Evolutionary conservation across 192 early-diverging fungal genomes (phyloP).

Genomic region (Phlyctochytrium arcticum): DNA sequence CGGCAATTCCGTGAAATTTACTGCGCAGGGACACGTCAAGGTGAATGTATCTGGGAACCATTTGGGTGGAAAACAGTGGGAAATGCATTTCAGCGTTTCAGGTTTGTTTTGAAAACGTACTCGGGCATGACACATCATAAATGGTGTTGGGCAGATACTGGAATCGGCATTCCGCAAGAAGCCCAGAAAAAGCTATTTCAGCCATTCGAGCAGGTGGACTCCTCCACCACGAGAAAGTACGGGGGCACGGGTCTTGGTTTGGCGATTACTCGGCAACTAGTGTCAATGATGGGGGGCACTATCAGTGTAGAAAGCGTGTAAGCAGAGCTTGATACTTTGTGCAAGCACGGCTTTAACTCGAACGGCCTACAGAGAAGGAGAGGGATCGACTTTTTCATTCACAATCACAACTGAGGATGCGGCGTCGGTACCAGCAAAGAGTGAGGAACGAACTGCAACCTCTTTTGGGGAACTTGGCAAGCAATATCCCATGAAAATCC

Average conservation of each 20-base stretch:
- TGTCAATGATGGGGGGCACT: background rate
- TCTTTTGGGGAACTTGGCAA: background rate
- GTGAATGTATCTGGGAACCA: background rate
- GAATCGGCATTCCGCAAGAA: slow-evolving; percentile 82
- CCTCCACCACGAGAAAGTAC: slow-evolving; percentile 52
- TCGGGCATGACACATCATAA: too few relatives aligned
- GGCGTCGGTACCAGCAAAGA: background rate
- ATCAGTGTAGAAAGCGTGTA: slow-evolving; percentile 30
- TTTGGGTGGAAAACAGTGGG: background rate
- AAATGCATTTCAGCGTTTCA: slow-evolving; percentile 68
- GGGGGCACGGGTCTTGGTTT: slow-evolving; percentile 84
- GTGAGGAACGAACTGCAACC: background rate
- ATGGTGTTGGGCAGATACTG: slow-evolving; percentile 77
- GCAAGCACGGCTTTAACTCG: too few relatives aligned
- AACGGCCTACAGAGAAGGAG: slow-evolving; percentile 67
- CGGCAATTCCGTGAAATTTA: slow-evolving; percentile 20
- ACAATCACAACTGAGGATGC: slow-evolving; percentile 34
- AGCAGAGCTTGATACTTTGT: too few relatives aligned
- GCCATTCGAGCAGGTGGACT: slow-evolving; percentile 80
- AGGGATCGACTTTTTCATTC: slow-evolving; percentile 76
- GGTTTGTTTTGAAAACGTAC: too few relatives aligned
- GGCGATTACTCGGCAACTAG: slow-evolving; percentile 75
- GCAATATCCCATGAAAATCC: slow-evolving; percentile 10
- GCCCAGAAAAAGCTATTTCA: slow-evolving; percentile 75
- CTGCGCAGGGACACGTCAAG: slow-evolving; percentile 10